These are phyloP conservation scores for Hypoxylon perforatum DNA, from an alignment of 495 filamentous ascomycete genomes.

Conservation along the genomic window DNA sequence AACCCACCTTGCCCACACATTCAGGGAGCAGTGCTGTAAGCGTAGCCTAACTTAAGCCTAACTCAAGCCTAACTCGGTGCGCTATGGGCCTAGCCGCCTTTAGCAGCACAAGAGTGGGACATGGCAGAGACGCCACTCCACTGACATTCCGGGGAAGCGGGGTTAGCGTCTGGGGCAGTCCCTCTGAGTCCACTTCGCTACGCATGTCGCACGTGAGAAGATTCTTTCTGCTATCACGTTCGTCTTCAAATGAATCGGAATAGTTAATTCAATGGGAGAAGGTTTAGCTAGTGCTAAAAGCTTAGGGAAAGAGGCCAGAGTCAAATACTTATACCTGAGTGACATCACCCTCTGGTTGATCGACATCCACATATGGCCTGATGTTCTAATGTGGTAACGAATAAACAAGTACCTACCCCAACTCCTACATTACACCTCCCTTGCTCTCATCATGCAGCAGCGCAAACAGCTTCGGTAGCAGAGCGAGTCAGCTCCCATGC, in stretches of 20 bases:
- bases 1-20: no score
- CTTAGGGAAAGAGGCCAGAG: neutral
- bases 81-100: conserved; percentile 22
- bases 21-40: neutral
- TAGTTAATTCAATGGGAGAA: neutral
- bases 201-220: conserved; percentile 32
- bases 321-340: conserved; percentile 22
- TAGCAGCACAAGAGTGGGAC: conserved; percentile 2
- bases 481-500: conserved; percentile 23
- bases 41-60: conserved; percentile 3
- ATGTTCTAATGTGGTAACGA: conserved; percentile 18
- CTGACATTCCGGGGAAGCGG: conserved; percentile 38
- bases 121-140: conserved; percentile 21
- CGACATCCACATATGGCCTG: conserved; percentile 19
- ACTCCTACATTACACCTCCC: conserved; percentile 23
- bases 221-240: conserved; percentile 10
- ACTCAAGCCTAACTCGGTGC: conserved; percentile 13
- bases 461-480: conserved; percentile 2
- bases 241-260: conserved; percentile 2
- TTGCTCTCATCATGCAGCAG: conserved; percentile 21
- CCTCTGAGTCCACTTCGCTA: conserved; percentile 28
- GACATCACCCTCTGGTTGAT: conserved; percentile 32
- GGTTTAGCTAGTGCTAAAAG: neutral
- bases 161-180: conserved; percentile 32
- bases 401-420: conserved; percentile 22